Base-by-base conservation (phyloP, 192 early-diverging fungal genomes). In the Umbelopsis vinacea region DNA sequence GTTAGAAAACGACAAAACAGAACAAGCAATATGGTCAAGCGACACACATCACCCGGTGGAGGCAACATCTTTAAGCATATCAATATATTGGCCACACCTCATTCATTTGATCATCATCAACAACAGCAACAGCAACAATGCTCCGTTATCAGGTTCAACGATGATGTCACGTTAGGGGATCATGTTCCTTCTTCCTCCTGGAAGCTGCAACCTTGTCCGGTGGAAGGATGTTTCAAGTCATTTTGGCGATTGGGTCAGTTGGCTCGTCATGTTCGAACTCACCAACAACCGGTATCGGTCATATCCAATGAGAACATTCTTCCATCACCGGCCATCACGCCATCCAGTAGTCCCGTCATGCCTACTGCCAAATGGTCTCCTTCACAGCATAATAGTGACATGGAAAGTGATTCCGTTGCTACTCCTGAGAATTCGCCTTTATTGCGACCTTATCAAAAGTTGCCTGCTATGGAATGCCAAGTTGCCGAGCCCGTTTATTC, bases 251-350 rank as follows among this genome's bases (percentile, higher is more conserved):
- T 53, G n/a, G 79, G 72, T 48, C 71, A 77, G 67, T 69, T 77
- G 47, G 50, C 70, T 29, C 79, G 79, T 38, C 79, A 81, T 60
- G 73, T 81, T 54, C 89, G 93, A 66, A 92, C 92, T 14, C 96
- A 97, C 76, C 57, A 63, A 63, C 57, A 63, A 63, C 57, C 33
- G 57, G 57, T 63, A 37, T 63, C 57, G 6, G 5, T 35, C 26
- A 63, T 29, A 17, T 19, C 57, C 26, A 63, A 63, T 63, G 57
- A 63, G 19, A 63, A 35, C 33, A 63, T 37, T 37, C 57, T 63
- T 0, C 57, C 57, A 3, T 63, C 57, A 38, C 57, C 57, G 17
- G 57, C 57, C 0, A 37, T 63, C 7, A 63, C 57, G 6, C 57
- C 57, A 5, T 63, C 29, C 11, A 63, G 57, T 35, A 63, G 57